Evolutionary conservation across 1,139 yeast species (phyloP), one percentile per base, ranked within the genome.

Genomic region (Geotrichum candidum): DNA sequence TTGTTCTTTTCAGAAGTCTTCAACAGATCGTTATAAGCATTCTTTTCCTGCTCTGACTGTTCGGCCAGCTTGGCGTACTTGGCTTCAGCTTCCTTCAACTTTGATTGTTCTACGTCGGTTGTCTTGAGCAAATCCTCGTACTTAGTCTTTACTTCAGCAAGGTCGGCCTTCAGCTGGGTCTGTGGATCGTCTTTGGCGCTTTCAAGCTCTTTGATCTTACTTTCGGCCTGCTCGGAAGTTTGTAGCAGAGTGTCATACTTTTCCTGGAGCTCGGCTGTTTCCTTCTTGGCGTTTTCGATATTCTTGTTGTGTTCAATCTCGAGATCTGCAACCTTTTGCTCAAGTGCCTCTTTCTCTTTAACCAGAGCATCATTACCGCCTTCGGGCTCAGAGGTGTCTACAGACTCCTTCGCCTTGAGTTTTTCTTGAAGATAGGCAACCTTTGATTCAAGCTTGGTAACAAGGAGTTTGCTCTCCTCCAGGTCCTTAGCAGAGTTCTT

Each of bases 291-390:
- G 33, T 51, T 25, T 25, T 54, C 56, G 18, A 41, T 22, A 7
- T 9, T 31, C 15, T 38, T 41, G n/a, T n/a, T n/a, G n/a, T 15
- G 22, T 41, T 41, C 46, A 41, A 15, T 72, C 61, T 74, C 75
- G 13, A 75, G 63, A 60, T 74, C 77, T 10, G 64, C 67, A 45
- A 54, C 52, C 58, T 66, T 68, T 31, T 60, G 57, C 50, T 65
- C 59, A 33, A 64, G 45, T 1, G 62, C 57, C 7, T 59, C 61
- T 25, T 41, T 33, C 60, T 54, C 38, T 58, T 59, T 48, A 51
- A 41, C 23, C 53, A 33, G 23, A 55, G 9, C 58, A 54, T 58
- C 51, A 18, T 57, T 56, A 38, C 57, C 46, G 38, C 59, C 63
- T 31, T 64, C 62, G n/a, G 58, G 60, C 10, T 31, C 55, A 1